Conservation (phyloP, 805 yeast genomes). For the Candida lessepsii region DNA sequence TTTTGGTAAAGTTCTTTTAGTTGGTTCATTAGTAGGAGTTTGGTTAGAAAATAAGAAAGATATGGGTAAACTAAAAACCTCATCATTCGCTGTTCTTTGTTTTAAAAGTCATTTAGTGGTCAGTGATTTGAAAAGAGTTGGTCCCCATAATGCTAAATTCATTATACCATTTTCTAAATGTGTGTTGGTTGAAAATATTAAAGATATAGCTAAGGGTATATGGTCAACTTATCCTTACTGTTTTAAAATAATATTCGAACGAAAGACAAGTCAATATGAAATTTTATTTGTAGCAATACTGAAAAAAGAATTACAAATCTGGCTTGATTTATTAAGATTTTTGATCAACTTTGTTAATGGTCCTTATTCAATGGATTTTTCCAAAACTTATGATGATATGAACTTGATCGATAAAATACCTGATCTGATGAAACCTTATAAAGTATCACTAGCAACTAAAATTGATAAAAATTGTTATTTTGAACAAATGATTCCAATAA, state of each 20-base stretch:
- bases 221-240: conserved; percentile 28
- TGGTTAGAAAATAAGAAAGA: too few relatives aligned
- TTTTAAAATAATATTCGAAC: conserved; percentile 50
- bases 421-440: conserved; percentile 17
- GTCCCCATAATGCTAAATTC: conserved; percentile 35
- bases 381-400: conserved; percentile 5
- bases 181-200: conserved; percentile 21
- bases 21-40: conserved; percentile 41
- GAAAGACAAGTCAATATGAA: conserved; percentile 43
- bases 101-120: conserved; percentile 53
- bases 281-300: conserved; percentile 25
- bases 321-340: conserved; percentile 35
- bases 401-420: conserved; percentile 18
- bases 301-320: conserved; percentile 33
- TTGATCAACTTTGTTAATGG: conserved; percentile 29
- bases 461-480: conserved; percentile 11
- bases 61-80: conserved; percentile 11
- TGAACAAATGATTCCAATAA: conserved; percentile 8
- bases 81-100: conserved; percentile 35
- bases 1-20: conserved; percentile 44
- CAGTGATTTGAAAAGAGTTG: conserved; percentile 19
- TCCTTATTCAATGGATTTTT: conserved; percentile 21
- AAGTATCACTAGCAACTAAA: conserved; percentile 13
- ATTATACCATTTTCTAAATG: conserved; percentile 47
- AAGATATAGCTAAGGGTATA: conserved; percentile 27